These are phyloP conservation scores for Rhodotorula graminis DNA, from an alignment of 768 basidiomycete genomes.

Conservation along the genomic window DNA sequence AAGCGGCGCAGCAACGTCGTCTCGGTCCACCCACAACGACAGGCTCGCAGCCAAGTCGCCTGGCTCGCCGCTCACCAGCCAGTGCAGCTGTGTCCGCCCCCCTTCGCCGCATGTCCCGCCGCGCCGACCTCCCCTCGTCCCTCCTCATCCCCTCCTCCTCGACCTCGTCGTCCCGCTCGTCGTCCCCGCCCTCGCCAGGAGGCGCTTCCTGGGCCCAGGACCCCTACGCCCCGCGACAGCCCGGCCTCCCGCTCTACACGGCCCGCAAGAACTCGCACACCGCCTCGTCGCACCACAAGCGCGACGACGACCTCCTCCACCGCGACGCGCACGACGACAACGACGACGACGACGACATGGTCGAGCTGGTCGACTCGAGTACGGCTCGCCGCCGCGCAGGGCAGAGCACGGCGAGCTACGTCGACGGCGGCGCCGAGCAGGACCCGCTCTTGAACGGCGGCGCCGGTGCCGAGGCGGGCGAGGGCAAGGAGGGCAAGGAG, in stretches of 20 bases:
- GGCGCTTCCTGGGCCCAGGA: not conserved
- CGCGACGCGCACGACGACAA: not conserved
- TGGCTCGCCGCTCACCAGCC: no score
- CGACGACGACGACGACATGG: not conserved
- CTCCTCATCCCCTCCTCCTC: not conserved
- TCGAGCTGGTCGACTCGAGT: conserved; percentile 32
- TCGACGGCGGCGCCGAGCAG: not conserved
- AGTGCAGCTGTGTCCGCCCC: no score
- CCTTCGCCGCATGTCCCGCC: no score
- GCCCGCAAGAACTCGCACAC: no score
- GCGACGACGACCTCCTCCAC: not conserved
- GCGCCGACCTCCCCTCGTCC: no score
- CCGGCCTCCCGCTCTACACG: conserved; percentile 34
- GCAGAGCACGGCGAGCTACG: not conserved
- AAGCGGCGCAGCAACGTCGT: no score
- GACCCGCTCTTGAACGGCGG: not conserved
- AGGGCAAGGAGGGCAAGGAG: not conserved
- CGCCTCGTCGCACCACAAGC: not conserved
- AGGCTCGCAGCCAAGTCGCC: no score
- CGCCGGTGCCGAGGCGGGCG: not conserved
- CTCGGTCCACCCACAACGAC: no score
- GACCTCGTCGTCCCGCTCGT: not conserved
- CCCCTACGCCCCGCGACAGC: conserved; percentile 29
- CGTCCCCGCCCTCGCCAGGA: not conserved
- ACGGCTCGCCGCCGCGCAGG: conserved; percentile 15